Evolutionary conservation across 345 rosid genomes (phyloP).

Genomic region (Eucalyptus pauciflora): DNA sequence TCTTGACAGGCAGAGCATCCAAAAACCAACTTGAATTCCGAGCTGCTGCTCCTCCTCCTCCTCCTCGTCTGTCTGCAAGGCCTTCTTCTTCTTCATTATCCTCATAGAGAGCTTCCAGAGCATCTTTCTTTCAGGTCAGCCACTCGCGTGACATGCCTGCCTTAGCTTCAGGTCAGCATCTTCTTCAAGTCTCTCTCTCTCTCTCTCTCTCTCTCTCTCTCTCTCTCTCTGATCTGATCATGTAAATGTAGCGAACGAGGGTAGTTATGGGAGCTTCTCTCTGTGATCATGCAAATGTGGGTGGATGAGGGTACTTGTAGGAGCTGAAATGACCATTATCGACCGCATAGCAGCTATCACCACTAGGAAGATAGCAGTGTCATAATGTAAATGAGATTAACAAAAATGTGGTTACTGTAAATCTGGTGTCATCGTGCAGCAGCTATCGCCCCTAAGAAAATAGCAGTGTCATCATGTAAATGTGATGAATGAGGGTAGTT

Average conservation of each 20-base stretch:
- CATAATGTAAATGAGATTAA: not conserved
- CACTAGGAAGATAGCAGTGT: not conserved
- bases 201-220: not conserved
- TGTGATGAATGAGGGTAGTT: not conserved
- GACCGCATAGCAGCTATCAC: not conserved
- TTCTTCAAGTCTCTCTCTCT: not conserved
- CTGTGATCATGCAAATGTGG: not conserved
- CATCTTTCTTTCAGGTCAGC: slow-evolving; percentile 46
- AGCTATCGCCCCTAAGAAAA: no score
- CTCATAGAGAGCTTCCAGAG: slow-evolving; percentile 67
- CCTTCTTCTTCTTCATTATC: slow-evolving; percentile 27
- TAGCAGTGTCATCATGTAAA: not conserved
- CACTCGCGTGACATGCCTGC: slow-evolving; percentile 48
- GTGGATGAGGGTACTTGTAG: not conserved
- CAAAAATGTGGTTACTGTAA: not conserved
- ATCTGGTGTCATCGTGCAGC: no score
- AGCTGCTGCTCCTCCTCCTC: slow-evolving; percentile 19
- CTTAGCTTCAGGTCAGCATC: not conserved
- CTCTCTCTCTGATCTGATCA: not conserved
- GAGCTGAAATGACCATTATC: not conserved
- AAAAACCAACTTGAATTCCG: slow-evolving; percentile 40
- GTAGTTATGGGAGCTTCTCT: no score
- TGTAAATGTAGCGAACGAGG: no score
- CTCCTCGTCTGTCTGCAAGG: slow-evolving; percentile 11
- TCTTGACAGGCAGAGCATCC: slow-evolving; percentile 79